Evolutionary conservation across 192 early-diverging fungal species (phyloP), one percentile per base, ranked within the genome.

Genomic region (Rhizophlyctis rosea): DNA sequence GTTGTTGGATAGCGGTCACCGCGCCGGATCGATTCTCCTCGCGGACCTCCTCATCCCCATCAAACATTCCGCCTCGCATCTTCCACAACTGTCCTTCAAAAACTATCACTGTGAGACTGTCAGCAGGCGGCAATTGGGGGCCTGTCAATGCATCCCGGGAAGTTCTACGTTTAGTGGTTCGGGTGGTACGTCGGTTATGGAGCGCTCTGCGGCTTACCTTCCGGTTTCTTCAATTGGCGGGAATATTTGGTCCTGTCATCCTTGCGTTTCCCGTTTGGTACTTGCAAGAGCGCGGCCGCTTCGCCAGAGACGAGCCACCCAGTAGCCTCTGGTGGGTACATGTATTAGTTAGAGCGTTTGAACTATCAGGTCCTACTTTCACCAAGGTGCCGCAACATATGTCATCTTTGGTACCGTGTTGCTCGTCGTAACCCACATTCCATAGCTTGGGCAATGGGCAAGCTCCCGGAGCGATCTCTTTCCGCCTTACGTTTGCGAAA

Each of bases 321-420:
- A 7, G 18, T 13, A 47, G 35, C 1, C 54, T 95, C 2, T 93
- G 89, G 90, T 98, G 95, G 92, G 90, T 94, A 69, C 66, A 77
- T 29, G 75, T 90, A 16, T 55, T 96, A 21, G 86, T 93, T 44
- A 77, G 54, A 51, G 85, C 87, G 52, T 89, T 95, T 83, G 91
- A 93, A 54, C 50, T 72, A 23, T 92, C 91, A 11, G 96, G 96
- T 0, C 94, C 96, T 9, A 93, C 96, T 9, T 98, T 96, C 75
- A 93, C 95, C 59, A 98, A 98, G 81, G 87, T 86, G 69, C 47
- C 47, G 34, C 23, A 48, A 9, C 27, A n/a, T n/a, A n/a, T n/a
- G n/a, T n/a, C n/a, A n/a, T n/a, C n/a, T n/a, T n/a, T n/a, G n/a
- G n/a, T n/a, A n/a, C n/a, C n/a, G n/a, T n/a, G n/a, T n/a, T n/a